These are phyloP conservation scores for Canavalia ensiformis DNA, from an alignment of 306 rosid genomes.

Conservation along the genomic window DNA sequence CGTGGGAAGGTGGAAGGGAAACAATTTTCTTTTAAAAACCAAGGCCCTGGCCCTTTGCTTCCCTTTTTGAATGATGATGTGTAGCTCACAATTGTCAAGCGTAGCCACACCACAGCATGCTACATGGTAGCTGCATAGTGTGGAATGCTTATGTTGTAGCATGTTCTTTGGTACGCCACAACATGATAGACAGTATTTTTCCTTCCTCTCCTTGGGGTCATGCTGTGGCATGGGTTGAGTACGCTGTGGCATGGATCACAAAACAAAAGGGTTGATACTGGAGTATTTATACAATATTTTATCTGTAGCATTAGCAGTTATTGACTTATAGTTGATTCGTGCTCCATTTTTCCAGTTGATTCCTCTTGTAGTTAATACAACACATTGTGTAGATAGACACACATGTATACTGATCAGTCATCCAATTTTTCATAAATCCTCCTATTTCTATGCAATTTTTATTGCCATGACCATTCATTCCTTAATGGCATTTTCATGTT, in stretches of 20 bases:
- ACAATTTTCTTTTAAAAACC: no score
- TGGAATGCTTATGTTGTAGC: background rate
- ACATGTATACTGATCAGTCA: background rate
- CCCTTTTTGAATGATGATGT: no score
- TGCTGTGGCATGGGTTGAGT: no score
- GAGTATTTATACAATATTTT: background rate
- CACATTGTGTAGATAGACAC: background rate
- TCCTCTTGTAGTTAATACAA: background rate
- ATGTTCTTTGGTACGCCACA: background rate
- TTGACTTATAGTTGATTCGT: background rate
- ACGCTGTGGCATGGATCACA: no score
- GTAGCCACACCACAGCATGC: no score
- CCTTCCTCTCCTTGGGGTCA: background rate
- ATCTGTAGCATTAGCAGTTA: background rate
- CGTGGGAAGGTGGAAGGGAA: no score
- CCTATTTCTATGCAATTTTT: constrained; percentile 9
- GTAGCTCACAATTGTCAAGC: no score
- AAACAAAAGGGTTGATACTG: background rate
- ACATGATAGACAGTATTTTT: background rate
- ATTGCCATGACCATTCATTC: constrained; percentile 27
- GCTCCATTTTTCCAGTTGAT: background rate
- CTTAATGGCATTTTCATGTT: constrained; percentile 9
- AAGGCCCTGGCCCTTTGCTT: no score
- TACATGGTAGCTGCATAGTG: no score
- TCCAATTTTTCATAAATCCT: constrained; percentile 20